Conservation (phyloP, 148 eudicot species). For the Silene conica region DNA sequence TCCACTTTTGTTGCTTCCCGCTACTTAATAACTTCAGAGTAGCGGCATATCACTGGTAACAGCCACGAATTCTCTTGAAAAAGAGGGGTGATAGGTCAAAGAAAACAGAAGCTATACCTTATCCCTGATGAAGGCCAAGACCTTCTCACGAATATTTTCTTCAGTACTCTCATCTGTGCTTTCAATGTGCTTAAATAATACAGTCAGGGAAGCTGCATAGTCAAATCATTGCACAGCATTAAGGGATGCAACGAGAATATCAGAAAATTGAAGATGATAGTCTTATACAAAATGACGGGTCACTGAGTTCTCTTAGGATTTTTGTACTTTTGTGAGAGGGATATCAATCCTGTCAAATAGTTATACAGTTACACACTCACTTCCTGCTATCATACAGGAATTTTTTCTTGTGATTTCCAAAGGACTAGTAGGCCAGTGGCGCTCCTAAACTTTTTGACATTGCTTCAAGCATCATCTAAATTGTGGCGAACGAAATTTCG, state of each 20-base stretch:
- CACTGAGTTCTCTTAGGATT: background rate
- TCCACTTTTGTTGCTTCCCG: background rate
- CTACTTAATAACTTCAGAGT: background rate
- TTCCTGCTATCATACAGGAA: background rate
- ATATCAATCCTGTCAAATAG: background rate
- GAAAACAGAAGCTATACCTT: slow-evolving; percentile 46
- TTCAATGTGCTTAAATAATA: slow-evolving; percentile 82
- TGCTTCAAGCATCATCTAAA: background rate
- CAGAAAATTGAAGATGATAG: background rate
- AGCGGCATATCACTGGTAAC: background rate
- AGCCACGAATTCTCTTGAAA: background rate
- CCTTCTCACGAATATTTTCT: slow-evolving; percentile 84
- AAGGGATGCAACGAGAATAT: too few species aligned
- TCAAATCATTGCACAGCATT: slow-evolving; percentile 18
- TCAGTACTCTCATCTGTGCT: slow-evolving; percentile 70
- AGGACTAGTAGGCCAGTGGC: too few species aligned
- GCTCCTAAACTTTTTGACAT: too few species aligned
- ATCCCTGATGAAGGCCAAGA: slow-evolving; percentile 71
- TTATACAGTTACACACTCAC: background rate
- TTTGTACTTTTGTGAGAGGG: background rate
- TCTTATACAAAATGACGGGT: background rate
- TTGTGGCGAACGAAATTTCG: background rate
- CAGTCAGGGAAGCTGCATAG: slow-evolving; percentile 79
- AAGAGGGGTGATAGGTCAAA: slow-evolving; percentile 3
- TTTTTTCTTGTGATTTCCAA: too few species aligned